Conservation (phyloP, 306 rosid species). For the Pterocarpus santalinus region DNA sequence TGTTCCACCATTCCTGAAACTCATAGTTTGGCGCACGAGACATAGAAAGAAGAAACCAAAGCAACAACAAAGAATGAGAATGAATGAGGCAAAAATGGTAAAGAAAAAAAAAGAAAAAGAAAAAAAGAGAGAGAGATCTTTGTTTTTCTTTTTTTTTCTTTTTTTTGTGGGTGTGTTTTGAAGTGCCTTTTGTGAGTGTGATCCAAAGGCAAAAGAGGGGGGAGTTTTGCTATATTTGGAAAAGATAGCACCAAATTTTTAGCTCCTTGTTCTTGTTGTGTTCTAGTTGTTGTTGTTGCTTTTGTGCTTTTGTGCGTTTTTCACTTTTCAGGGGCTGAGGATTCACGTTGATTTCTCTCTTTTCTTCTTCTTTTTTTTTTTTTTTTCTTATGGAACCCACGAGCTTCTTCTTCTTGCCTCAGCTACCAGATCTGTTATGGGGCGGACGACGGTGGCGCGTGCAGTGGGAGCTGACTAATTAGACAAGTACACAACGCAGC, state of each 20-base stretch:
- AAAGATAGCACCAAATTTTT: slow-evolving; percentile 43
- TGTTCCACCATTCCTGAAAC: slow-evolving; percentile 99
- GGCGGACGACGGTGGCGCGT: slow-evolving; percentile 49
- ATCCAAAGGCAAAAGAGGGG: slow-evolving; percentile 40
- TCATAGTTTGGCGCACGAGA: slow-evolving; percentile 85
- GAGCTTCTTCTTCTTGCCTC: slow-evolving; percentile 19
- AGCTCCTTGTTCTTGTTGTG: slow-evolving; percentile 35
- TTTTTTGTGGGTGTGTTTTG: background rate
- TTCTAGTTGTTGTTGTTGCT: background rate
- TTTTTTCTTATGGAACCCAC: background rate
- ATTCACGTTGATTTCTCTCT: background rate
- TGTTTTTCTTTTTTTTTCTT: background rate
- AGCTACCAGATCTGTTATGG: background rate
- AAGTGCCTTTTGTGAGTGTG: slow-evolving; percentile 7
- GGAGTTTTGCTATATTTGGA: slow-evolving; percentile 43
- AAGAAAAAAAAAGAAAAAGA: background rate
- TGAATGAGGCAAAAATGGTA: background rate
- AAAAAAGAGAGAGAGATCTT: background rate
- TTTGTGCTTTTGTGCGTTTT: background rate
- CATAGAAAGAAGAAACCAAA: slow-evolving; percentile 46
- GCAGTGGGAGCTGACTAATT: background rate
- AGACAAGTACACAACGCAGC: background rate
- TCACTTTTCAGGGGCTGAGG: background rate
- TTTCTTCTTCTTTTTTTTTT: background rate
- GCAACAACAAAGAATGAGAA: background rate